Evolutionary conservation across 177 flowering plant genomes (phyloP), one percentile per base, ranked within the genome.

Genomic region (Telopea speciosissima): DNA sequence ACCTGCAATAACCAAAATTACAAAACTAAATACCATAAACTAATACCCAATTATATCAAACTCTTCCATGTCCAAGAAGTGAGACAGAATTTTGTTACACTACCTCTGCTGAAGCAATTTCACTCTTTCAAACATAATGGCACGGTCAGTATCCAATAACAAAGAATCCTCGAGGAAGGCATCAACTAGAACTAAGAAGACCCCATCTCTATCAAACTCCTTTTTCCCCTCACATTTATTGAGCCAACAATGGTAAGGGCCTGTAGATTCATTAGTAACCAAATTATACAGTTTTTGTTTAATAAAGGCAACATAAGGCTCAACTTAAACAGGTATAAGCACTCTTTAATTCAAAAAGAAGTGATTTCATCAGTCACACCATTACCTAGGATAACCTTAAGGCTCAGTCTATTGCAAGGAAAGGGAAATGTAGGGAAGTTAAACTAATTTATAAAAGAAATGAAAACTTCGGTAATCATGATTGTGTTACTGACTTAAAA

Each of bases 51-150:
- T 16, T 24, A 64, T 31, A 68, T 22, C 25, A 24, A 25, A 56
- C n/a, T 56, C 58, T 62, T 44, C 24, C 21, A 68, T 62, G n/a
- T 61, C 49, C 63, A 69, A 24, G 13, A 68, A 33, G 22, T n/a
- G 63, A 74, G 22, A n/a, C 40, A 61, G 40, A 21, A 40, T 24
- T 36, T 17, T 25, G 69, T 65, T 21, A 62, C 36, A 49, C 79
- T 49, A 90, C 98, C 96, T 92, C 75, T 85, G 89, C 77, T 92
- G 88, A 80, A 92, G 86, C 64, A 73, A 75, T 81, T 92, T 92
- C 40, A 83, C 83, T 69, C 74, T 86, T 74, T 86, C 89, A 67
- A 89, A 54, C 81, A 81, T 81, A 70, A 31, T 21, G 44, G 62
- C 60, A 73, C 66, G 24, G 40, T 82, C 79, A 60, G 66, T 65